Percentiles rank a stretch among this genome's conserved stretches.
Conservation (phyloP, 2,329 filamentous ascomycete genomes). For the Dothideomycetes sp. region DNA sequence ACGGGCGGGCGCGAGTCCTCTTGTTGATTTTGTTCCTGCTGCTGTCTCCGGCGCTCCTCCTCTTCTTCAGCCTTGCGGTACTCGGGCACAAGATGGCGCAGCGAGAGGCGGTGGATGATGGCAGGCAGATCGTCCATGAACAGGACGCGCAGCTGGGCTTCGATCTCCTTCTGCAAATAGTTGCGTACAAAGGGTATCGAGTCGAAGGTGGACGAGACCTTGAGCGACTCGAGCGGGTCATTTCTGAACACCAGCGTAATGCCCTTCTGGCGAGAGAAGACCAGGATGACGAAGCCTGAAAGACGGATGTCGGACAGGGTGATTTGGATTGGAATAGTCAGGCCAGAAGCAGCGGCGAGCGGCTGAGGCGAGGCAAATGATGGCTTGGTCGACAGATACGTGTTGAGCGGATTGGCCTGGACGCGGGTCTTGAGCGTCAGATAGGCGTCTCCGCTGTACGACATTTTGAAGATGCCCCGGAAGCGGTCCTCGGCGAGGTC, state of each 20-base stretch:
- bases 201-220: conserved; percentile 97
- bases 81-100: conserved; percentile 83
- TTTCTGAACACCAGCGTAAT: conserved; percentile 95
- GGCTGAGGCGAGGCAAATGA: conserved; percentile 85
- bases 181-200: conserved; percentile 97
- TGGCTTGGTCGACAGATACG: conserved; percentile 83
- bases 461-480: conserved; percentile 98
- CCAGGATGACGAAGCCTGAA: conserved; percentile 92
- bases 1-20: conserved; percentile 14
- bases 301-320: conserved; percentile 92
- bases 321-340: conserved; percentile 96
- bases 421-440: conserved; percentile 91
- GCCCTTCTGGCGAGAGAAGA: conserved; percentile 96
- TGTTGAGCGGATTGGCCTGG: conserved; percentile 95
- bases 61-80: conserved; percentile 55
- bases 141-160: conserved; percentile 78
- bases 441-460: conserved; percentile 89
- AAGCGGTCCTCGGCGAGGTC: conserved; percentile 96
- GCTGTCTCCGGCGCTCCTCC: conserved; percentile 31
- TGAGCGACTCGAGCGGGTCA: conserved; percentile 93
- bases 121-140: conserved; percentile 98
- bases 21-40: too few species aligned
- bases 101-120: conserved; percentile 85
- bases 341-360: conserved; percentile 75
- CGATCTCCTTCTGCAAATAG: conserved; percentile 92